Conservation (phyloP, 768 basidiomycete genomes). For the Amanita rubescens region DNA sequence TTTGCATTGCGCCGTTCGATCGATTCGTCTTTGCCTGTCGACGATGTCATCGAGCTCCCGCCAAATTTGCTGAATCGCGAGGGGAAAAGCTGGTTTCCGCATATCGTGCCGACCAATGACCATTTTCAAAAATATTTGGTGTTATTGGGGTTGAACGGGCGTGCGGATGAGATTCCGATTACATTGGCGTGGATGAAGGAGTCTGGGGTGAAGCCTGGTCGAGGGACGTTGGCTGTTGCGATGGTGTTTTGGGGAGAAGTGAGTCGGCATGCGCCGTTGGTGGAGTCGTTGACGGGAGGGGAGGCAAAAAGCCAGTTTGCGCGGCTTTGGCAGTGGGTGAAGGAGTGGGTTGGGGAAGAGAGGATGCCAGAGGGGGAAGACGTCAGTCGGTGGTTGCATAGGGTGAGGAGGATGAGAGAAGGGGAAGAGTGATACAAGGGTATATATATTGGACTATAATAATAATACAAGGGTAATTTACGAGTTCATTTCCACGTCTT, state of each 20-base stretch:
- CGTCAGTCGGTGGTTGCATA: slow-evolving; percentile 26
- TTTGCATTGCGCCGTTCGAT: slow-evolving; percentile 21
- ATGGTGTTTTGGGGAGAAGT: slow-evolving; percentile 71
- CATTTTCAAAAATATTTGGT: slow-evolving; percentile 54
- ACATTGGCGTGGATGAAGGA: slow-evolving; percentile 69
- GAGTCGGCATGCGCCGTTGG: slow-evolving; percentile 48
- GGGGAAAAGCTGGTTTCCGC: slow-evolving; percentile 15
- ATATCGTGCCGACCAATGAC: slow-evolving; percentile 36
- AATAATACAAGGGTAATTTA: no score
- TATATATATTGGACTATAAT: no score
- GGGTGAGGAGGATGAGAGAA: slow-evolving; percentile 24
- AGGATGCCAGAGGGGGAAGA: slow-evolving; percentile 33
- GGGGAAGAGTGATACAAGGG: neutral
- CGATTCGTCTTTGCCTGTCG: no score
- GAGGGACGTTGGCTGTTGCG: slow-evolving; percentile 48
- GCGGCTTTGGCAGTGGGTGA: slow-evolving; percentile 43
- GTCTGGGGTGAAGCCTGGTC: slow-evolving; percentile 44
- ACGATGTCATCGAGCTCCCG: slow-evolving; percentile 15
- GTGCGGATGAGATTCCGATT: slow-evolving; percentile 55
- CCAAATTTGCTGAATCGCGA: slow-evolving; percentile 16
- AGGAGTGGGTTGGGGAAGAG: slow-evolving; percentile 47
- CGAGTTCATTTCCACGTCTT: neutral
- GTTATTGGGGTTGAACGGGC: slow-evolving; percentile 45
- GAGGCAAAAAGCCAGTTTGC: slow-evolving; percentile 33
- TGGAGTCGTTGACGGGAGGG: slow-evolving; percentile 38